Base-by-base conservation (phyloP, 768 basidiomycete genomes). In the Hygrocybe coccinea region DNA sequence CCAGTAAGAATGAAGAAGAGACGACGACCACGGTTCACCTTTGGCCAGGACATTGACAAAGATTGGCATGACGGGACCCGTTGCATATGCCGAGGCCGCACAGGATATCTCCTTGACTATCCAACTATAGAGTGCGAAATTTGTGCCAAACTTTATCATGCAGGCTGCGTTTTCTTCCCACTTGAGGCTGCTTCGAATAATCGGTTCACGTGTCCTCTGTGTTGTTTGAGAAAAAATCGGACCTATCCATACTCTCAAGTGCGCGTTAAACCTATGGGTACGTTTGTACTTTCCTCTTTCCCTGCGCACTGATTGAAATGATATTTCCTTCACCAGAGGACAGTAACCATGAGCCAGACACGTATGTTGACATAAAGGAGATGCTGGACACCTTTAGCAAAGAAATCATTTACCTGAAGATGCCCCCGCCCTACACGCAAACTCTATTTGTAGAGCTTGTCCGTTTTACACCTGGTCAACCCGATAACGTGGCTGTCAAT, bases 381-480 rank as follows among this genome's bases (percentile, higher is more conserved):
- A 91, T 91, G 84, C 69, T 90, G 37, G 84, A 89, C 54, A 82
- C 74, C 14, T 86, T 80, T 66, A 87, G 85, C 74, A 87, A 81
- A 61, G 83, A 84, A 17, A 73, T 91, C 57, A 74, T 91, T 33
- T 84, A 83, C 68, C 85, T 80, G 73, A 82, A 82, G 61, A 70
- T 90, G 65, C 74, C 78, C 4, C 79, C 77, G 0, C 87, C 89
- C 0, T 80, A 79, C 56, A 80, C 76, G 3, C 81, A 79, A 56
- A 89, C 88, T 1, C 62, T 91, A 4, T 87, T 89, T 63, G 83
- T 91, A 7, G 88, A 91, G 47, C 81, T 91, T 14, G 76, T 88
- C 51, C 72, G 77, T 25, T 84, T 82, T 62, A 73, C 74, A n/a
- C 80, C 82, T 25, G 83, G 81, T 1, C 76, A 77, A 50, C 74